A percentile compares a stretch with the other conserved stretches of the same genome.
phyloP scores from a whole-genome alignment of 2,329 filamentous ascomycete species.

The Periconia macrospinosa region DNA sequence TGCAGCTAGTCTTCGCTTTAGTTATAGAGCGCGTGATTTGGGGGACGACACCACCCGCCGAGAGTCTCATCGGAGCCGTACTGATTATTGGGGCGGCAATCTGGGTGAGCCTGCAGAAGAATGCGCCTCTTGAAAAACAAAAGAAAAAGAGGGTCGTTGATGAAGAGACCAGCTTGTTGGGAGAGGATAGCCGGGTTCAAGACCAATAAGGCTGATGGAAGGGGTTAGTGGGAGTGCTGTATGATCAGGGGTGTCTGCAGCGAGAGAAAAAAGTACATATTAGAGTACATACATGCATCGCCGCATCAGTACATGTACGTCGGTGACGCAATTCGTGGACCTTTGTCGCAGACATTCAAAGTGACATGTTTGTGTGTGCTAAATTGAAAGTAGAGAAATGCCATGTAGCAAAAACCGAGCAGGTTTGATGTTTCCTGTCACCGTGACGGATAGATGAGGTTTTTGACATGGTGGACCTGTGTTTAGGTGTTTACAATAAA shows the following conservation, averaged over 20 bases:
- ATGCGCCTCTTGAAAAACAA: slow-evolving; percentile 6
- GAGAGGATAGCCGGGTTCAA: background rate
- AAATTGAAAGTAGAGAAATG: background rate
- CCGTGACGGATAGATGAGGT: too few relatives aligned
- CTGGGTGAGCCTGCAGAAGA: slow-evolving; percentile 29
- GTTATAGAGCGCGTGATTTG: slow-evolving; percentile 63
- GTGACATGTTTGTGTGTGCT: background rate
- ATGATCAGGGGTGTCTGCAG: background rate
- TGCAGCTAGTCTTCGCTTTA: slow-evolving; percentile 67
- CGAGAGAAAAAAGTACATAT: background rate
- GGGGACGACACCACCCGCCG: slow-evolving; percentile 30
- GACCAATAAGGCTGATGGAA: background rate
- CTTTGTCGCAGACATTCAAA: background rate
- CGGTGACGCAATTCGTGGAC: background rate
- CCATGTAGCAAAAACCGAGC: background rate
- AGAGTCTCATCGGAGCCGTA: slow-evolving; percentile 26
- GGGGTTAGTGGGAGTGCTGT: background rate
- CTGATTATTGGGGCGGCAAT: slow-evolving; percentile 30
- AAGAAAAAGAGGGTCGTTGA: slow-evolving; percentile 13
- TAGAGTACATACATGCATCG: too few relatives aligned
- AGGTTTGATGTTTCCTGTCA: too few relatives aligned
- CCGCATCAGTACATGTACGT: background rate
- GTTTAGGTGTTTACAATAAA: too few relatives aligned
- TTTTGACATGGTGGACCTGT: too few relatives aligned
- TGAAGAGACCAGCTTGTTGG: slow-evolving; percentile 27